These are phyloP conservation scores for Tripterygium wilfordii DNA, from an alignment of 177 flowering plant genomes.

Conservation along the genomic window DNA sequence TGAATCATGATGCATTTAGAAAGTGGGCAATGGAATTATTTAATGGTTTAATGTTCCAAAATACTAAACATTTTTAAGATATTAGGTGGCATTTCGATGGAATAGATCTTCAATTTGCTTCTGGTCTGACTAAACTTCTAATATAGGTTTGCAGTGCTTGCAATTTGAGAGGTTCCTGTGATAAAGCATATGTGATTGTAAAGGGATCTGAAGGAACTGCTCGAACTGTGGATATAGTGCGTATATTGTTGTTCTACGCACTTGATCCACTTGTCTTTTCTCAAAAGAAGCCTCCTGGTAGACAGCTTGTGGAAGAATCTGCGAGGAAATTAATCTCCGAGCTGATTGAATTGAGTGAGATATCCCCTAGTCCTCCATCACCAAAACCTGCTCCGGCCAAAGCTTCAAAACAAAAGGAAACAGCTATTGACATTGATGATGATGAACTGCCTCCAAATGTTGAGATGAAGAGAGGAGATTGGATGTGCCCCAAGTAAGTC, in stretches of 20 bases:
- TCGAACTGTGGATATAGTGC: constrained; percentile 83
- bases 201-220: constrained; percentile 65
- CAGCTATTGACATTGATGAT: constrained; percentile 5
- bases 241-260: constrained; percentile 65
- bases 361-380: constrained; percentile 39
- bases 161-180: constrained; percentile 79
- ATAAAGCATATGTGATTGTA: constrained; percentile 65
- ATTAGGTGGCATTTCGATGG: not conserved
- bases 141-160: constrained; percentile 81
- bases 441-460: constrained; percentile 21
- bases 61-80: not conserved
- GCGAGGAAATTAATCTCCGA: constrained; percentile 62
- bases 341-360: constrained; percentile 63
- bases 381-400: constrained; percentile 38
- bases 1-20: no score
- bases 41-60: no score
- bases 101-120: no score
- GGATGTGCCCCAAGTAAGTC: constrained; percentile 84
- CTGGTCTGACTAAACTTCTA: constrained; percentile 1
- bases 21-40: no score
- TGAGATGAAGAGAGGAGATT: constrained; percentile 81
- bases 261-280: constrained; percentile 57
- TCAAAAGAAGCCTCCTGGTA: constrained; percentile 40
- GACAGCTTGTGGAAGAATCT: constrained; percentile 52
- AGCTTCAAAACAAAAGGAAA: constrained; percentile 21